Evolutionary conservation across 441 rosid species (phyloP), one percentile per base, ranked within the genome.

Genomic region (Breynia disticha): DNA sequence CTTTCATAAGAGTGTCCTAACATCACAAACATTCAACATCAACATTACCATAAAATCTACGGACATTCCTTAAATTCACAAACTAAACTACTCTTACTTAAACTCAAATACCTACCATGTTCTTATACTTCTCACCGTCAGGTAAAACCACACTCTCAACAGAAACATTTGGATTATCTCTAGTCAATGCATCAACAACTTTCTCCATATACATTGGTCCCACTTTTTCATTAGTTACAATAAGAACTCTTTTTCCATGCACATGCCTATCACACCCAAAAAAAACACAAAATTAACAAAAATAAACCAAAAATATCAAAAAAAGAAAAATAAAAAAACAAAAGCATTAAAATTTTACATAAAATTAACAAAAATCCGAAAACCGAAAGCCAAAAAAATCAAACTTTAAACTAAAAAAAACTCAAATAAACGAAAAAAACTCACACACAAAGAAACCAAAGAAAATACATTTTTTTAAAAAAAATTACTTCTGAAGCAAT

Each of bases 231-330:
- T 86, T 93, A 41, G 99, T 93, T 22, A 83, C 99, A 48, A 93
- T 88, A 44, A 93, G 96, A 57, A 93, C 90, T 76, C 74, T 81
- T 83, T 89, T 93, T 0, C 99, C 99, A 56, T 83, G 96, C 55
- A 93, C 83, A 75, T 93, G 97, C 80, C 97, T 91, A 60, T 37
- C 7, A 38, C 46, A 21, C 28, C 43, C 46, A 49, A 55, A 19
- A 46, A 56, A 22, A 12, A 48, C n/a, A n/a, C n/a, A n/a, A n/a
- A n/a, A n/a, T n/a, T n/a, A n/a, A n/a, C n/a, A n/a, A n/a, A n/a
- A n/a, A n/a, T n/a, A n/a, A n/a, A n/a, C n/a, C n/a, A n/a, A n/a
- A n/a, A n/a, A n/a, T n/a, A 17, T 15, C 9, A 22, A 20, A n/a
- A 7, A 17, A 16, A 15, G 44, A 20, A n/a, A 16, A 10, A 11